A percentile compares a stretch with the other conserved stretches of the same genome.
These are phyloP conservation scores for Vigna hirtella DNA, from an alignment of 306 rosid genomes.

Conservation along the genomic window DNA sequence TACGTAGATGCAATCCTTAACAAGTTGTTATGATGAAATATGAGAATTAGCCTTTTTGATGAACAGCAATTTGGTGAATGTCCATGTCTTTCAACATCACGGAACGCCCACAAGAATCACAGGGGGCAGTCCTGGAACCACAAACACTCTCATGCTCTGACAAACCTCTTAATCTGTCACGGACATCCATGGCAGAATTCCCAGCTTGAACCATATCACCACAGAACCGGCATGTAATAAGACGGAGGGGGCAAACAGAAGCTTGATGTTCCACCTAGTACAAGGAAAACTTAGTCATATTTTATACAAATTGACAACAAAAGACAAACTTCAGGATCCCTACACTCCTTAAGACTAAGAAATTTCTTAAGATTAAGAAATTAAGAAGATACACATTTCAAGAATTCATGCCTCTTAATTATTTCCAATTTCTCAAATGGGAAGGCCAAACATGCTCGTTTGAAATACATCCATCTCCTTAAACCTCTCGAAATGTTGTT, in stretches of 20 bases:
- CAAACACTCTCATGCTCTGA: slow-evolving; percentile 94
- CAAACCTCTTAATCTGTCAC: slow-evolving; percentile 87
- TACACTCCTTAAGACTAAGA: slow-evolving; percentile 11
- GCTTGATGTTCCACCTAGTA: slow-evolving; percentile 87
- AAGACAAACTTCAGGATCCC: background rate
- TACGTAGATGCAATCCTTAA: slow-evolving; percentile 6
- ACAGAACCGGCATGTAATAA: slow-evolving; percentile 81
- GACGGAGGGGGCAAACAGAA: slow-evolving; percentile 76
- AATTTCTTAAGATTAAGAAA: slow-evolving; percentile 21
- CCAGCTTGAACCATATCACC: slow-evolving; percentile 99
- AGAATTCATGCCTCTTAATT: background rate
- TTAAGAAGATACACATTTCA: background rate
- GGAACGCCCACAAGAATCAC: slow-evolving; percentile 96
- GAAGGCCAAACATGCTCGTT: background rate
- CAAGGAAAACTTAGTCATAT: background rate
- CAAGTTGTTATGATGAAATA: slow-evolving; percentile 2
- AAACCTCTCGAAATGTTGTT: background rate
- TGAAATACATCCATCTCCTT: background rate
- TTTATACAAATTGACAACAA: background rate
- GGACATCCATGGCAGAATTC: slow-evolving; percentile 70
- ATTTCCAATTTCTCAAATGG: background rate
- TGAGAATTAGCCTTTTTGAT: slow-evolving; percentile 70
- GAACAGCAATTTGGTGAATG: slow-evolving; percentile 92
- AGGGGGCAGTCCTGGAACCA: slow-evolving; percentile 94
- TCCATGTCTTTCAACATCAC: slow-evolving; percentile 99